Base-by-base conservation (phyloP, 1,284 basidiomycete species). In the Malassezia globosa region DNA sequence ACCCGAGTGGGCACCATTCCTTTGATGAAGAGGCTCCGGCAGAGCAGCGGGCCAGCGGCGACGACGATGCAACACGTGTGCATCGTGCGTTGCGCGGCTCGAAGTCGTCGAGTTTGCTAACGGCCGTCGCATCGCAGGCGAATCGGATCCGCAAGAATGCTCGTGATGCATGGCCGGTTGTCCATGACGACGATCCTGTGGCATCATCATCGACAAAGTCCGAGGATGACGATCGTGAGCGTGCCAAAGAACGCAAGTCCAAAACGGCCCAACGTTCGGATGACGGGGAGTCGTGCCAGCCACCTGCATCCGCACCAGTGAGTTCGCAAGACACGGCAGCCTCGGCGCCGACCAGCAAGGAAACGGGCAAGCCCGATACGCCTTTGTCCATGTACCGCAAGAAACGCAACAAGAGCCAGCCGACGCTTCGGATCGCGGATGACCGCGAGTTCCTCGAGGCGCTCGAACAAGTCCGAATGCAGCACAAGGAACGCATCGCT, bases 361-460 rank as follows among this genome's bases (percentile, higher is more conserved):
- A 13, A 11, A 4, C 39, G 37, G 7, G 18, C 10, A 33, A 43
- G 41, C 25, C 24, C 22, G 41, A 43, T 18, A 18, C 21, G 29
- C 21, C 41, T 24, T 40, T 16, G 29, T 21, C 13, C 37, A 33
- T 52, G 44, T 47, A 47, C 37, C 50, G 51, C 18, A 7, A 46
- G 33, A n/a, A 46, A 22, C 55, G 58, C 38, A 59, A 63, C 54
- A 58, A 56, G 55, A 59, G 61, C 46, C 62, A 63, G 38, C 59
- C 61, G 7, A 61, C 63, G 42, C 58, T 66, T 29, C 61, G 57
- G 37, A 66, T 66, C 42, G 59, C 56, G 11, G 64, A 66, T 29
- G 64, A 66, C 39, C 50, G 37, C 36, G 64, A 66, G 49, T 66
- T 66, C 50, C 50, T 66, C 24, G 48, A 58, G 46, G 64, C 60